A percentile compares a stretch with the other conserved stretches of the same genome.
Conservation (phyloP, 192 early-diverging fungal species). For the Linnemannia hyalina region DNA sequence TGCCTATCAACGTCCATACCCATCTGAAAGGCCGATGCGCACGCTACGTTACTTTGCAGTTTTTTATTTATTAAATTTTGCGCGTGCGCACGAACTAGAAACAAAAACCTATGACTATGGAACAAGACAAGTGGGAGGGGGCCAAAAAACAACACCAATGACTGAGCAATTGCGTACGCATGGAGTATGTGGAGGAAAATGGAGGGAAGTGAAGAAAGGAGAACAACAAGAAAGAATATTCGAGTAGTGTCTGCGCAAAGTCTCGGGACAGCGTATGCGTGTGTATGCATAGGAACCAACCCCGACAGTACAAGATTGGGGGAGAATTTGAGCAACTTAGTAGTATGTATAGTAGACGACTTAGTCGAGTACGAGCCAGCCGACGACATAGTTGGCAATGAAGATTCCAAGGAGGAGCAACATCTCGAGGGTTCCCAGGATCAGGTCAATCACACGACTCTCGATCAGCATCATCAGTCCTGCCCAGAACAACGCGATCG, state of each 20-base stretch:
- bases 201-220: background rate
- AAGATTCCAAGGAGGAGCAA: conserved; percentile 37
- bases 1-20: background rate
- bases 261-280: background rate
- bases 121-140: background rate
- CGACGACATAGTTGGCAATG: conserved; percentile 26
- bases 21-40: background rate
- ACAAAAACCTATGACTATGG: background rate
- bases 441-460: conserved; percentile 19
- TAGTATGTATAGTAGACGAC: background rate
- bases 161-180: background rate
- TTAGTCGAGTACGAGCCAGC: conserved; percentile 14
- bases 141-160: background rate
- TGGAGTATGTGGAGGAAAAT: background rate
- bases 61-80: background rate
- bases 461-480: conserved; percentile 29
- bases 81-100: background rate
- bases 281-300: background rate
- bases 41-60: background rate
- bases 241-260: no score
- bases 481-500: conserved; percentile 24
- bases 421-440: conserved; percentile 31
- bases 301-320: background rate
- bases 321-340: background rate
- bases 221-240: background rate